Conservation (phyloP, 495 filamentous ascomycete genomes). For the Hypoxylon lenormandii region DNA sequence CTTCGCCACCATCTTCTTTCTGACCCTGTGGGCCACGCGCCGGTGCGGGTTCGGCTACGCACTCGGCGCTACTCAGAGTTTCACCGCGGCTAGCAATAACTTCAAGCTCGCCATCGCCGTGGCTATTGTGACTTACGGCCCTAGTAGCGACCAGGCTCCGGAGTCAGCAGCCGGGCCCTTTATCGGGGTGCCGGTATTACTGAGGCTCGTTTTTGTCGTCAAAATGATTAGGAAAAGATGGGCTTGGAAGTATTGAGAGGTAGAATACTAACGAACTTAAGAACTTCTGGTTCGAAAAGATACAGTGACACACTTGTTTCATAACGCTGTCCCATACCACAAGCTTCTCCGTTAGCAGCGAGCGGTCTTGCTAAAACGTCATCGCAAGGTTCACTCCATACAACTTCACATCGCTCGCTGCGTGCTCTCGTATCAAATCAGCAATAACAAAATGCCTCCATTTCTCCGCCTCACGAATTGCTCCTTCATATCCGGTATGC, state of each 20-base stretch:
- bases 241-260: conserved; percentile 67
- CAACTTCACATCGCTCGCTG: background rate
- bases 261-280: background rate
- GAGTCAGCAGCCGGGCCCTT: conserved; percentile 91
- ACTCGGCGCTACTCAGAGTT: conserved; percentile 81
- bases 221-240: conserved; percentile 67
- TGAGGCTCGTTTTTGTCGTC: conserved; percentile 83
- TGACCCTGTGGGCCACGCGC: conserved; percentile 70
- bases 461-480: conserved; percentile 9
- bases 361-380: conserved; percentile 15
- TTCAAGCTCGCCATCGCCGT: conserved; percentile 96
- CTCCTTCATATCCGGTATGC: conserved; percentile 33
- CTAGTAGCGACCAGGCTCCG: conserved; percentile 82
- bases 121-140: conserved; percentile 84
- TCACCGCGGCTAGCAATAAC: conserved; percentile 95
- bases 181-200: conserved; percentile 88
- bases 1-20: conserved; percentile 77
- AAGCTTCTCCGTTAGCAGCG: background rate
- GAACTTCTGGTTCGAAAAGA: too few species aligned
- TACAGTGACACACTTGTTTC: background rate
- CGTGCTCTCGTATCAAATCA: conserved; percentile 17
- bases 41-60: conserved; percentile 78
- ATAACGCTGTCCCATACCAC: too few species aligned
- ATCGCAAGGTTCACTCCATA: conserved; percentile 20
- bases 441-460: background rate